Conservation (phyloP, 169 alveolate genomes). For the Blepharisma undulans region DNA sequence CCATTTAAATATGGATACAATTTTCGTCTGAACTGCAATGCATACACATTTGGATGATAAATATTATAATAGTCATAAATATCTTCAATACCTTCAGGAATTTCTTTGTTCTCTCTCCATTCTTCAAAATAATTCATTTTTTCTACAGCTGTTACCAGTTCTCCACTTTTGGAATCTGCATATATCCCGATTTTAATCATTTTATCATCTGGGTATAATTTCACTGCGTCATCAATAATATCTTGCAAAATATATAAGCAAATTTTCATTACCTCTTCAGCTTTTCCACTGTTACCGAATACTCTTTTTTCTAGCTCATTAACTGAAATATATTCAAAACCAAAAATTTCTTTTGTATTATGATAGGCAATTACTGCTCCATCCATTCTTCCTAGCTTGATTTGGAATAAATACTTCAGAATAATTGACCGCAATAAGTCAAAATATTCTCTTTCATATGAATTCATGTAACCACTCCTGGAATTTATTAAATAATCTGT, state of each 20-base stretch:
- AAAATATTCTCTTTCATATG: slow-evolving; percentile 79
- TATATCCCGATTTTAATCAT: slow-evolving; percentile 68
- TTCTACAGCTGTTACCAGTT: slow-evolving; percentile 65
- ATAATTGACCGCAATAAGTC: slow-evolving; percentile 78
- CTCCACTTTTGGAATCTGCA: slow-evolving; percentile 46
- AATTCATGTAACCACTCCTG: slow-evolving; percentile 56
- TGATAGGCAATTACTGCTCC: slow-evolving; percentile 85
- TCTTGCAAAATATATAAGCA: slow-evolving; percentile 57
- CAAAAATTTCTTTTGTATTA: slow-evolving; percentile 71
- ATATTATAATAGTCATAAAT: slow-evolving; percentile 66
- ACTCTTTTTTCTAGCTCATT: slow-evolving; percentile 75
- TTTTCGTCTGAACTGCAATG: slow-evolving; percentile 45
- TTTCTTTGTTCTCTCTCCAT: slow-evolving; percentile 41
- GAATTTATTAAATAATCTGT: slow-evolving; percentile 62
- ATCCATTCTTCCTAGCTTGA: slow-evolving; percentile 79
- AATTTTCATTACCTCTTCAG: slow-evolving; percentile 57
- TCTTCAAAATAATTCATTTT: slow-evolving; percentile 50
- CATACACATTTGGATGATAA: slow-evolving; percentile 55
- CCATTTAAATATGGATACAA: slow-evolving; percentile 70
- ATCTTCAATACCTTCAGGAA: slow-evolving; percentile 58
- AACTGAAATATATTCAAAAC: slow-evolving; percentile 70
- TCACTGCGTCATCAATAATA: slow-evolving; percentile 50
- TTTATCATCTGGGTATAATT: slow-evolving; percentile 46
- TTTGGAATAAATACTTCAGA: slow-evolving; percentile 65
- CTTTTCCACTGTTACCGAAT: slow-evolving; percentile 67